Conservation (phyloP, 345 rosid genomes). For the Populus pruinosa region DNA sequence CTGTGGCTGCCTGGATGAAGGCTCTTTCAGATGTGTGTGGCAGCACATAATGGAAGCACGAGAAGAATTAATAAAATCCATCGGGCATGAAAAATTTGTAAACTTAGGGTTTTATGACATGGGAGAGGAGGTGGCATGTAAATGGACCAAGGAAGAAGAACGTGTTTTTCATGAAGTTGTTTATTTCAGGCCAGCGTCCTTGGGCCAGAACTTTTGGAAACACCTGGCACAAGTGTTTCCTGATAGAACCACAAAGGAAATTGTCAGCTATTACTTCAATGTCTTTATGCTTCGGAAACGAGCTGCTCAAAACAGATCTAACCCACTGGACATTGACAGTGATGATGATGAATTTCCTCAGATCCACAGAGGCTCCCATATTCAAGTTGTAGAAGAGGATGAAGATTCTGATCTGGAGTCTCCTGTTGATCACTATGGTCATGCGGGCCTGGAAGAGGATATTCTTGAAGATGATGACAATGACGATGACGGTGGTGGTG, state of each 20-base stretch:
- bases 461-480: conserved; percentile 6
- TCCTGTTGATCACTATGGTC: conserved; percentile 30
- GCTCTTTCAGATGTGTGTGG: conserved; percentile 54
- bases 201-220: conserved; percentile 65
- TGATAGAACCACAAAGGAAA: conserved; percentile 49
- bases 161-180: conserved; percentile 51
- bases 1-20: conserved; percentile 59
- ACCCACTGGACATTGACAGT: conserved; percentile 51
- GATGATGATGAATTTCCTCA: conserved; percentile 76
- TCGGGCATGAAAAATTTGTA: conserved; percentile 52
- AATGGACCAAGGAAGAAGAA: conserved; percentile 64
- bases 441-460: conserved; percentile 17
- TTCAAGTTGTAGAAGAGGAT: conserved; percentile 37
- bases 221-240: conserved; percentile 48
- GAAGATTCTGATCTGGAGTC: conserved; percentile 59
- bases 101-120: conserved; percentile 59
- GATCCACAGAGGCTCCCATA: conserved; percentile 17
- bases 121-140: conserved; percentile 60
- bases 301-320: conserved; percentile 62
- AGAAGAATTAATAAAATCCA: conserved; percentile 33
- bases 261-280: conserved; percentile 72
- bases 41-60: conserved; percentile 62
- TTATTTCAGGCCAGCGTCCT: conserved; percentile 54
- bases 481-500: conserved; percentile 21
- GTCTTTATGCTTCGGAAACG: conserved; percentile 61